Evolutionary conservation across 352 stramenopile genomes (phyloP), one percentile per base, ranked within the genome.

Genomic region (Globisporangium middletonii): DNA sequence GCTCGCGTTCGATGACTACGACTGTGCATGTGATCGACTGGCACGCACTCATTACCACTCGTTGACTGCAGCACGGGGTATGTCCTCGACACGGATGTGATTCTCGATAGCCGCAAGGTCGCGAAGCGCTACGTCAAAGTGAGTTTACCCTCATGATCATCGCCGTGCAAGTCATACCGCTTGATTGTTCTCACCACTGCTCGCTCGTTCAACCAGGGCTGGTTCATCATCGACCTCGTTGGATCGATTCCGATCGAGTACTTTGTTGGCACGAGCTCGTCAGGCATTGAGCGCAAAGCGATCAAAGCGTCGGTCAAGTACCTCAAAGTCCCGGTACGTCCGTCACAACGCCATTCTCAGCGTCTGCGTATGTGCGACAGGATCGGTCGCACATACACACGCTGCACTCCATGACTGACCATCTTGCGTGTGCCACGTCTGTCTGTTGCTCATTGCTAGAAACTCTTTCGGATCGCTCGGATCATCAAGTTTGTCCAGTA

Each of bases 401-500:
- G 38, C 13, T 28, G n/a, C 18, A 18, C 13, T 46, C 7, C 41
- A 46, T 13, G 18, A 45, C 41, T 38, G 33, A 38, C 7, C 7
- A 9, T 33, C 13, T 33, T 7, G 45, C n/a, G 13, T 38, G 26
- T 26, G 19, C 3, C 7, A 3, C 23, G 1, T 51, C 7, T 38
- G 9, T 41, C 16, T 23, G 15, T 49, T 9, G 18, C 18, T n/a
- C 9, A n/a, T 19, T 4, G 13, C n/a, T 53, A 86, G 76, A 86
- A 83, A 86, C 72, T 86, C 27, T 82, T 86, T 60, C 76, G 76
- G 12, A 63, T 86, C 41, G 62, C 73, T 54, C 67, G 76, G 3
- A 60, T 86, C 48, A 80, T 86, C 62, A 82, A 83, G 46, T 86
- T 86, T 52, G 76, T 86, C 27, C 73, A 83, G 76, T 86, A 69